These are phyloP conservation scores for Lactifluus echinatus DNA, from an alignment of 768 basidiomycete genomes.

Conservation along the genomic window DNA sequence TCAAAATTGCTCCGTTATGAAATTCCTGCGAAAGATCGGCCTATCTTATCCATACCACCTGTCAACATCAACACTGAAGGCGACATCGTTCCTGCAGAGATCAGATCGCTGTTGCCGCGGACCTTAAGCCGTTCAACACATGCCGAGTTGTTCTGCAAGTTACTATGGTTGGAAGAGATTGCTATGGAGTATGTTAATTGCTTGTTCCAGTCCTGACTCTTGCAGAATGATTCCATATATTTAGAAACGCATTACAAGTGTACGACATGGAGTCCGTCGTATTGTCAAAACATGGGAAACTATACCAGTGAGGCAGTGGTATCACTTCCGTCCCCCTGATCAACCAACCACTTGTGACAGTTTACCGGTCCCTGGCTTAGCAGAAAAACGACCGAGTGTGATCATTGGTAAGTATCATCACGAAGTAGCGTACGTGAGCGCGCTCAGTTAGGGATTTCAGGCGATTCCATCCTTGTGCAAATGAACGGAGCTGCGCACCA, in stretches of 20 bases:
- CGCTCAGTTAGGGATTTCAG: background rate
- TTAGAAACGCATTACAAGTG: background rate
- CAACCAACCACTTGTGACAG: background rate
- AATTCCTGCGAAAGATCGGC: background rate
- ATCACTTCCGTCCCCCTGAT: background rate
- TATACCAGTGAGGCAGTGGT: background rate
- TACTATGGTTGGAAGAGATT: conserved; percentile 4
- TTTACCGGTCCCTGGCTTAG: conserved; percentile 4
- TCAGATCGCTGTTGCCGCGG: background rate
- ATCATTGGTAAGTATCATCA: background rate
- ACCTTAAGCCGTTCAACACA: background rate
- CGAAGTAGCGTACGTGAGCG: background rate
- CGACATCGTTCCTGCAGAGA: background rate
- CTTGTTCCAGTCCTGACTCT: background rate
- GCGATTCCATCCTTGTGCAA: background rate
- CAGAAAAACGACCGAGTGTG: conserved; percentile 11
- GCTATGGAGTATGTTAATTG: background rate
- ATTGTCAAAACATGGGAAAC: background rate
- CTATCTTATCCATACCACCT: background rate
- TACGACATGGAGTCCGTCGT: conserved; percentile 1
- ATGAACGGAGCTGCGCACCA: background rate
- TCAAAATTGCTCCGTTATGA: background rate
- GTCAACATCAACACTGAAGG: background rate
- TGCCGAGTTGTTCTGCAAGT: background rate
- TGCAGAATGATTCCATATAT: background rate